phyloP scores from a whole-genome alignment of 768 basidiomycete genomes.

The Pisolithus sp. region DNA sequence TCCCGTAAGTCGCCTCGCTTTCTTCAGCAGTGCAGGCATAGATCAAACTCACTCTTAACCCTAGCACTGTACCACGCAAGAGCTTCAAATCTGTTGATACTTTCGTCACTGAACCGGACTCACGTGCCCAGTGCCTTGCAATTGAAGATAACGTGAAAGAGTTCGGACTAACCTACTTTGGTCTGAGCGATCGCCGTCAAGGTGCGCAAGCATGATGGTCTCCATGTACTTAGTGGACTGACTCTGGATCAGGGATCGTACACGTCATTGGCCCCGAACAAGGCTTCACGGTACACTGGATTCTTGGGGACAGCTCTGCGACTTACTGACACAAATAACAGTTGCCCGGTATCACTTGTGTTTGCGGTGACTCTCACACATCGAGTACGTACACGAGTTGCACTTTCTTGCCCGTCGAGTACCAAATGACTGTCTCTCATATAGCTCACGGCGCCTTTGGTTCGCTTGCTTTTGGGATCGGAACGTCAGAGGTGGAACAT shows the following conservation, averaged over 20 bases:
- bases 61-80: slow-evolving; percentile 67
- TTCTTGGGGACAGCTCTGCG: not conserved
- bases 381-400: slow-evolving; percentile 52
- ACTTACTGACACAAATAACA: slow-evolving; percentile 19
- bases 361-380: slow-evolving; percentile 92
- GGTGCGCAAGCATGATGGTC: slow-evolving; percentile 38
- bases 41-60: not conserved
- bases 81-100: slow-evolving; percentile 62
- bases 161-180: slow-evolving; percentile 89
- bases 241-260: slow-evolving; percentile 53
- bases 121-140: slow-evolving; percentile 74
- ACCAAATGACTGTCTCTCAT: slow-evolving; percentile 1
- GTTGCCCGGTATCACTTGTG: slow-evolving; percentile 75
- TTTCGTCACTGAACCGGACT: slow-evolving; percentile 82
- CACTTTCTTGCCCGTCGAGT: not conserved
- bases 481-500: slow-evolving; percentile 91
- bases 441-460: slow-evolving; percentile 89
- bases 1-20: slow-evolving; percentile 52
- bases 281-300: slow-evolving; percentile 69
- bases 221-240: not conserved
- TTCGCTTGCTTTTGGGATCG: slow-evolving; percentile 88
- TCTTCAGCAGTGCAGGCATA: not conserved
- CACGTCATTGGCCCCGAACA: slow-evolving; percentile 93
- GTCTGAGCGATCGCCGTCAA: slow-evolving; percentile 83
- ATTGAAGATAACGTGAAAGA: slow-evolving; percentile 88